Evolutionary conservation across 164 flowering plant genomes (phyloP).

Genomic region (Stephania yunnanensis): DNA sequence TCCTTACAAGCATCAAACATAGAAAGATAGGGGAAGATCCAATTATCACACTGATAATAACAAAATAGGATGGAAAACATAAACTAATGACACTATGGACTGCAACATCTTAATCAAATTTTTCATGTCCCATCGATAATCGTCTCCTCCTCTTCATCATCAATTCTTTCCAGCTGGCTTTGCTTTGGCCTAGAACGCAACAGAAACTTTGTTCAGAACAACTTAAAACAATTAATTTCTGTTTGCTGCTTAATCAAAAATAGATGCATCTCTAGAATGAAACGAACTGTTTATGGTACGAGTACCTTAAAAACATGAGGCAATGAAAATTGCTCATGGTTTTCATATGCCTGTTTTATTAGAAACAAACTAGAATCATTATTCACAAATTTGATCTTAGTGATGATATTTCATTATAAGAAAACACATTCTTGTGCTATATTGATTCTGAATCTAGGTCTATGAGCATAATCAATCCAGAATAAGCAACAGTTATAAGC

Average conservation of each 20-base stretch:
- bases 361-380: too few species aligned
- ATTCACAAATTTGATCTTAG: too few species aligned
- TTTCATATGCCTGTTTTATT: not conserved
- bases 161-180: constrained; percentile 28
- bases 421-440: too few species aligned
- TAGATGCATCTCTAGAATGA: not conserved
- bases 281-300: not conserved
- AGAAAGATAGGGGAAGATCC: constrained; percentile 2
- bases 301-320: not conserved
- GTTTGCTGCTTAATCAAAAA: not conserved
- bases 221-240: not conserved
- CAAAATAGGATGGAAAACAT: not conserved
- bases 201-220: not conserved
- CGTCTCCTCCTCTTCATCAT: not conserved
- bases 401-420: too few species aligned
- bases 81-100: not conserved
- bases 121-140: not conserved
- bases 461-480: too few species aligned
- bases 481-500: too few species aligned
- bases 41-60: not conserved
- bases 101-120: not conserved
- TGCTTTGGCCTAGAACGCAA: constrained; percentile 23
- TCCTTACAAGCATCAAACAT: not conserved
- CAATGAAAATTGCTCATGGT: not conserved
- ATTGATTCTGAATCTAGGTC: too few species aligned